Conservation (phyloP, 306 rosid species). For the Mimosa bimucronata region DNA sequence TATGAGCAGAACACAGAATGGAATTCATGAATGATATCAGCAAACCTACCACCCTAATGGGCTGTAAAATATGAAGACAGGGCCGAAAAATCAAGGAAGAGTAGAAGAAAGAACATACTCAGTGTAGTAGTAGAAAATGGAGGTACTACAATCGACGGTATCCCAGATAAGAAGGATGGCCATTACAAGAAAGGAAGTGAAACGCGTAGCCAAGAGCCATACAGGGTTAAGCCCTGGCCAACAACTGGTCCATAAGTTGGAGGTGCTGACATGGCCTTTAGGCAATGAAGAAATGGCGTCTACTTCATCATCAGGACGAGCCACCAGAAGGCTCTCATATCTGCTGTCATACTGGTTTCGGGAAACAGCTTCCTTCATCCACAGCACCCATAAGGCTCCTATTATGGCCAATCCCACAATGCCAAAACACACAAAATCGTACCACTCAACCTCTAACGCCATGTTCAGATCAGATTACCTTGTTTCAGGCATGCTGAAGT, state of each 20-base stretch:
- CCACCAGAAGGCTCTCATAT: slow-evolving; percentile 56
- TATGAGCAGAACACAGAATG: neutral
- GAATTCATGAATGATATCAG: neutral
- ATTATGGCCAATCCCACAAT: slow-evolving; percentile 49
- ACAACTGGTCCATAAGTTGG: slow-evolving; percentile 70
- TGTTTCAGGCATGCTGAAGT: neutral
- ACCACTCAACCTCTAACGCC: slow-evolving; percentile 67
- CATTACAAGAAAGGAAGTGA: slow-evolving; percentile 49
- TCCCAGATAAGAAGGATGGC: slow-evolving; percentile 54
- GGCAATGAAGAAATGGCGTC: slow-evolving; percentile 46
- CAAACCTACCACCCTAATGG: neutral
- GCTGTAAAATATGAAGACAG: neutral
- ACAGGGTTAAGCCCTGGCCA: slow-evolving; percentile 71
- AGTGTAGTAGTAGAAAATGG: slow-evolving; percentile 68
- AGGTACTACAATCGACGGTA: slow-evolving; percentile 41
- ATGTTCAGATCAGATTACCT: slow-evolving; percentile 21
- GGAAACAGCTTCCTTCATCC: slow-evolving; percentile 51
- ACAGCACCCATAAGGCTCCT: slow-evolving; percentile 57
- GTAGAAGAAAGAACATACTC: slow-evolving; percentile 50
- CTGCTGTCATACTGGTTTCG: slow-evolving; percentile 34
- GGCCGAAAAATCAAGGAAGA: neutral
- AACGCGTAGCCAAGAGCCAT: slow-evolving; percentile 57
- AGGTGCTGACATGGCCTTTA: slow-evolving; percentile 43
- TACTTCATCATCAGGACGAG: slow-evolving; percentile 44
- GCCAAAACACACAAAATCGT: slow-evolving; percentile 71